Conservation (phyloP, 306 rosid genomes). For the Pachyrhizus erosus region DNA sequence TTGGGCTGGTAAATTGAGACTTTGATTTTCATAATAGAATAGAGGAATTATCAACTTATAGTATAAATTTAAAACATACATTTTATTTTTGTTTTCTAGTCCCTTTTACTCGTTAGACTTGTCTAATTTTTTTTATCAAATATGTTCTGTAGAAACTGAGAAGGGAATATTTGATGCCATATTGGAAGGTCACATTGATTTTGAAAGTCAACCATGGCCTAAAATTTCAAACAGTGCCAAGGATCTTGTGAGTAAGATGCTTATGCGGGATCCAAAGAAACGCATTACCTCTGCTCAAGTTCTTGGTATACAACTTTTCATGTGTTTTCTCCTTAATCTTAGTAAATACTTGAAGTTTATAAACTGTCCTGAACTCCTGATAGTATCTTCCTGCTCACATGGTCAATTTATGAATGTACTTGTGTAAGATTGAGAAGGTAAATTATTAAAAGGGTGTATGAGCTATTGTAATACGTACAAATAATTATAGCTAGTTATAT, state of each 20-base stretch:
- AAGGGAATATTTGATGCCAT: conserved; percentile 93
- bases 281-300: conserved; percentile 85
- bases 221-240: conserved; percentile 78
- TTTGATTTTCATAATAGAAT: conserved; percentile 11
- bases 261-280: conserved; percentile 83
- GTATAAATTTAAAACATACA: neutral
- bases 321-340: neutral
- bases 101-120: conserved; percentile 13
- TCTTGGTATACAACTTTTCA: conserved; percentile 61
- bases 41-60: neutral
- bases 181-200: conserved; percentile 84
- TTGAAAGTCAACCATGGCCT: conserved; percentile 87
- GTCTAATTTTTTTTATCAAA: conserved; percentile 10
- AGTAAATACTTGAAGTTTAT: conserved; percentile 9
- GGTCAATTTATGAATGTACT: neutral
- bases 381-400: neutral
- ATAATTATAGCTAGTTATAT: neutral
- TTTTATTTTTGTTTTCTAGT: neutral
- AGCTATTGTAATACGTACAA: neutral
- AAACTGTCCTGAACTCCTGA: neutral
- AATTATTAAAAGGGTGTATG: neutral
- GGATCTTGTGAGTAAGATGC: conserved; percentile 85
- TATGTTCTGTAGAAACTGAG: conserved; percentile 67
- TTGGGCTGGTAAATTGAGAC: conserved; percentile 85
- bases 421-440: neutral